Base-by-base conservation (phyloP, 352 stramenopile species). In the Globisporangium uncinulatum region DNA sequence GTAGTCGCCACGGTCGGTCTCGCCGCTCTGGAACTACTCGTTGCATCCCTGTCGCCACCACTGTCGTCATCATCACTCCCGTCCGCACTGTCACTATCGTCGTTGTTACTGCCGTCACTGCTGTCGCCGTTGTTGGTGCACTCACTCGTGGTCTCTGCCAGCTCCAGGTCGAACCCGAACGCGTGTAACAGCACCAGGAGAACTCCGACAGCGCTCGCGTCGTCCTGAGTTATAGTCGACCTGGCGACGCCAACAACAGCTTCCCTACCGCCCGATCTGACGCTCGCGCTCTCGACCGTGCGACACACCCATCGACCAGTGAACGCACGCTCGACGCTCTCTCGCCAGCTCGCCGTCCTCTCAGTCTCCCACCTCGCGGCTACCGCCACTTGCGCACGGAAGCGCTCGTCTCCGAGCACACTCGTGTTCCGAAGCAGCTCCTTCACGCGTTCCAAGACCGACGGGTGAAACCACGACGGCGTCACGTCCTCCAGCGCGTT, bases 291-390 rank as follows among this genome's bases (percentile, higher is more conserved):
- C n/a, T 62, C 54, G 15, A 62, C 34, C 7, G 32, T 48, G 36
- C 61, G 61, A 21, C 61, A 66, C 6, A 63, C 36, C 61, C 55
- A 66, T 11, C 52, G 49, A 15, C 54, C 59, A 36, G 48, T 61
- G 14, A 65, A 47, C 37, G 37, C 37, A 14, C 37, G 5, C 37
- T 43, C 37, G 37, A 43, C 37, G 45, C 20, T 36, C 20, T n/a
- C 45, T 47, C 42, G 42, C 42, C 24, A 6, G 39, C 3, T 44
- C 19, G 11, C 13, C n/a, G 8, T 52, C 9, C 34, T 11, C 34
- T 15, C 41, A 20, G 9, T n/a, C n/a, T n/a, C n/a, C 3, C 17
- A 52, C 3, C 34, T 31, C 20, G 17, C 31, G 10, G 37, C 7
- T 24, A 61, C 19, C 17, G 14, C 48, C 54, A 66, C 29, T 36